phyloP scores from a whole-genome alignment of 371 early-diverging fungal species.

The Mucor mucedo region DNA sequence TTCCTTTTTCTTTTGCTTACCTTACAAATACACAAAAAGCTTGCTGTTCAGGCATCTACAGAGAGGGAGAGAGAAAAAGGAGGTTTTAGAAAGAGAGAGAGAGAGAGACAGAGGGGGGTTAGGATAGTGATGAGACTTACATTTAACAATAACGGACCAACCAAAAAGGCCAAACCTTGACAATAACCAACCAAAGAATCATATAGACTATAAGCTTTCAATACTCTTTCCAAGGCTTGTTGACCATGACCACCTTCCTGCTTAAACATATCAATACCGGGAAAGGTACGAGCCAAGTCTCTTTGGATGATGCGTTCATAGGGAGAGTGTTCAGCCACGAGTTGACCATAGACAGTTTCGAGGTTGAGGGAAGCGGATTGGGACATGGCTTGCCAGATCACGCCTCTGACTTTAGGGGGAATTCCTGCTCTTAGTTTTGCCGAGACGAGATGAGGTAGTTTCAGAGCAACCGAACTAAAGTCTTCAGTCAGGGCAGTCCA shows the following conservation, averaged over 20 bases:
- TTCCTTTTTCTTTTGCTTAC: constrained; percentile 1
- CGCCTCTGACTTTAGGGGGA: constrained; percentile 86
- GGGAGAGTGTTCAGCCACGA: constrained; percentile 77
- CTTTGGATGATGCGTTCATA: constrained; percentile 90
- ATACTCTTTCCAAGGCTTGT: constrained; percentile 76
- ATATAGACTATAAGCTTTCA: constrained; percentile 91
- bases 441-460: constrained; percentile 65
- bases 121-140: constrained; percentile 45
- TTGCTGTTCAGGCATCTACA: constrained; percentile 86
- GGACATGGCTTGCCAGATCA: constrained; percentile 93
- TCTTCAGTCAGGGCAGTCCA: constrained; percentile 91
- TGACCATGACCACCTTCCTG: constrained; percentile 88
- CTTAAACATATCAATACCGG: constrained; percentile 84
- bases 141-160: constrained; percentile 91
- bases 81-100: constrained; percentile 4
- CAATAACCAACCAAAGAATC: constrained; percentile 95
- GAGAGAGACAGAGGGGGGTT: background rate
- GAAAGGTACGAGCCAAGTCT: constrained; percentile 93
- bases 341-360: constrained; percentile 84
- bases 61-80: background rate
- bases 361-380: constrained; percentile 76
- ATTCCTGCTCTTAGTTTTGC: constrained; percentile 83
- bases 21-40: constrained; percentile 91
- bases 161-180: constrained; percentile 95
- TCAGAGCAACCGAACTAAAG: constrained; percentile 69